Evolutionary conservation across 495 filamentous ascomycete genomes (phyloP), one percentile per base, ranked within the genome.

Genomic region (Penicillium pulvis): DNA sequence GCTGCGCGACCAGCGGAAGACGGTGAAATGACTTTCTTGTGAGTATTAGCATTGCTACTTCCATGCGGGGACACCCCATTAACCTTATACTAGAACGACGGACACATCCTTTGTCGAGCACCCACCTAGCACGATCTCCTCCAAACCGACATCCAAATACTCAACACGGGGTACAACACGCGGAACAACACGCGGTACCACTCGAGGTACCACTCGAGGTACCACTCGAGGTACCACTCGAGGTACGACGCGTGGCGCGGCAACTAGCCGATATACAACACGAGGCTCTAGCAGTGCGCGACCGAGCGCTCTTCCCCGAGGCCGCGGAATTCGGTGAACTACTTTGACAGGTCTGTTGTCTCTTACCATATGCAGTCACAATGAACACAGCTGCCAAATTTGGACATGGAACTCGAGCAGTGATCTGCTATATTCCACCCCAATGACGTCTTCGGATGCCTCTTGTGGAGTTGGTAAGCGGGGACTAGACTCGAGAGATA

Each of bases 41-140:
- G 66, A 72, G 87, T 31, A 31, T 17, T 3, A 5, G 2, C 16
- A 26, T n/a, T 31, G 14, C 24, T 1, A 9, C 6, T 31, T 12
- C 26, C 16, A n/a, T 41, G 8, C 36, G 16, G 5, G 33, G 51
- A 20, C 19, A 10, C 24, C 10, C 4, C 11, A 14, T 31, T 54
- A 19, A 54, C 24, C 44, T 10, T 33, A 23, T 47, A 62, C 7
- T 62, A 94, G 91, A 79, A 97, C 93, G 26, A 97, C 90, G 28
- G 94, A 97, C 71, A 96, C 92, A 14, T 92, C 91, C 12, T 98
- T 97, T 65, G 85, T 97, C 24, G 92, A 96, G 23, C 89, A 97
- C 68, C 92, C 92, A 16, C 85, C 90, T 1, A 84, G 81, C 35
- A 75, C 69, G 20, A 50, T 70, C 9, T 85, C 86, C 19, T 85